phyloP scores from a whole-genome alignment of 257 asterid genomes.

The Lithospermum erythrorhizon region DNA sequence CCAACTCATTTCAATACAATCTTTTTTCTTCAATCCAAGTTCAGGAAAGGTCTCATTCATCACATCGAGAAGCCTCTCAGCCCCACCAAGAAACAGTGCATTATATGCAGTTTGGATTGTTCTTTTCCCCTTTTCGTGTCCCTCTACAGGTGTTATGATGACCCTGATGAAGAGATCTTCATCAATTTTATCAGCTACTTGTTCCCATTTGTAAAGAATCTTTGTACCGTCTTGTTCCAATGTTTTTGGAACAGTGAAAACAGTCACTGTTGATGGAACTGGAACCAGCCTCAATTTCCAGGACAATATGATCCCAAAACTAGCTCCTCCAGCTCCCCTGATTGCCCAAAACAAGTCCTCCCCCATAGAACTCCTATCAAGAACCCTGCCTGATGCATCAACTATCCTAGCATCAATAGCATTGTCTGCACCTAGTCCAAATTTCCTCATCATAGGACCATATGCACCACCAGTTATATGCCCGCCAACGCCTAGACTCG shows the following conservation, averaged over 20 bases:
- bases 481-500: too few relatives aligned
- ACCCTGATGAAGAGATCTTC: slow-evolving; percentile 12
- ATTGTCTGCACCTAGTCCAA: too few relatives aligned
- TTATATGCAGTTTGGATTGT: slow-evolving; percentile 2
- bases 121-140: not conserved
- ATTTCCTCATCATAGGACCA: too few relatives aligned
- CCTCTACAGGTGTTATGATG: not conserved
- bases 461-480: too few relatives aligned
- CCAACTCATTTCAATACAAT: slow-evolving; percentile 14
- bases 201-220: slow-evolving; percentile 6
- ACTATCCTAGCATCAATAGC: too few relatives aligned
- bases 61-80: not conserved
- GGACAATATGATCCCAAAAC: slow-evolving; percentile 7
- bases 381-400: too few relatives aligned
- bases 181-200: slow-evolving; percentile 5
- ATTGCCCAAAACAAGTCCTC: slow-evolving; percentile 10
- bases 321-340: slow-evolving; percentile 9
- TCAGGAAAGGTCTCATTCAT: slow-evolving; percentile 9
- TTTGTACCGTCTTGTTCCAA: slow-evolving; percentile 3
- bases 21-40: slow-evolving; percentile 7
- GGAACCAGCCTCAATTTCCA: slow-evolving; percentile 9
- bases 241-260: slow-evolving; percentile 5
- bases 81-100: slow-evolving; percentile 8
- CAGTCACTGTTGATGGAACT: slow-evolving; percentile 5
- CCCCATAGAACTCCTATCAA: too few relatives aligned